Conservation (phyloP, 2,329 filamentous ascomycete species). For the Arthrobotrys iridis region DNA sequence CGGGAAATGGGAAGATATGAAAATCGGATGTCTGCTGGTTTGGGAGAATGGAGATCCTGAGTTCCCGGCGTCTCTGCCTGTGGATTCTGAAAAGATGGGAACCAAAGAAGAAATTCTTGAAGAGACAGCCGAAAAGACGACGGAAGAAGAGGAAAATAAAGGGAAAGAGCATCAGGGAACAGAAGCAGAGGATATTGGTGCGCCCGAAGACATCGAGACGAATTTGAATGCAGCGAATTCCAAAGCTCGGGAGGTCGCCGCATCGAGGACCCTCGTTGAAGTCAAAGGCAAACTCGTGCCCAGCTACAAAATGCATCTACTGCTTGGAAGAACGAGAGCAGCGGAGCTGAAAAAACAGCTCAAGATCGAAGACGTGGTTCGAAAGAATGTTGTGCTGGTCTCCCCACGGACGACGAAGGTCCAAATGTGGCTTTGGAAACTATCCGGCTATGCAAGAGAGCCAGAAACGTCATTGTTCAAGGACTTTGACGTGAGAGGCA, state of each 20-base stretch:
- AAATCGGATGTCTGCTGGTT: slow-evolving; percentile 55
- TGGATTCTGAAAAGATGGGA: neutral
- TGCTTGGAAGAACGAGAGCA: slow-evolving; percentile 54
- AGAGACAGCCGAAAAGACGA: neutral
- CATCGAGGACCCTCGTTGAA: slow-evolving; percentile 34
- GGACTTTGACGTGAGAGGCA: slow-evolving; percentile 4
- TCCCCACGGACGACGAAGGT: slow-evolving; percentile 48
- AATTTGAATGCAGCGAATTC: neutral
- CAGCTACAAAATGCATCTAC: slow-evolving; percentile 54
- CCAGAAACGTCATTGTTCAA: slow-evolving; percentile 22
- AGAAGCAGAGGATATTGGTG: neutral
- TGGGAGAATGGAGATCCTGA: slow-evolving; percentile 50
- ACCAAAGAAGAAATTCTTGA: neutral
- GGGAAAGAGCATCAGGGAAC: too few relatives aligned
- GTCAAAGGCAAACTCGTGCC: slow-evolving; percentile 54
- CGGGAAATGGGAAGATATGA: slow-evolving; percentile 49
- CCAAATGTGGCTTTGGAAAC: slow-evolving; percentile 56
- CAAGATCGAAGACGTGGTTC: slow-evolving; percentile 50
- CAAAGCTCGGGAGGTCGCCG: neutral
- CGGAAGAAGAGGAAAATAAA: neutral
- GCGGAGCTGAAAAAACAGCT: slow-evolving; percentile 51
- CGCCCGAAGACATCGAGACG: neutral
- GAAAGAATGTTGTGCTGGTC: slow-evolving; percentile 51
- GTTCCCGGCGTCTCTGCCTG: neutral
- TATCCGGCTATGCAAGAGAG: slow-evolving; percentile 53